Evolutionary conservation across 371 early-diverging fungal species (phyloP).

Genomic region (Saksenaea oblongispora): DNA sequence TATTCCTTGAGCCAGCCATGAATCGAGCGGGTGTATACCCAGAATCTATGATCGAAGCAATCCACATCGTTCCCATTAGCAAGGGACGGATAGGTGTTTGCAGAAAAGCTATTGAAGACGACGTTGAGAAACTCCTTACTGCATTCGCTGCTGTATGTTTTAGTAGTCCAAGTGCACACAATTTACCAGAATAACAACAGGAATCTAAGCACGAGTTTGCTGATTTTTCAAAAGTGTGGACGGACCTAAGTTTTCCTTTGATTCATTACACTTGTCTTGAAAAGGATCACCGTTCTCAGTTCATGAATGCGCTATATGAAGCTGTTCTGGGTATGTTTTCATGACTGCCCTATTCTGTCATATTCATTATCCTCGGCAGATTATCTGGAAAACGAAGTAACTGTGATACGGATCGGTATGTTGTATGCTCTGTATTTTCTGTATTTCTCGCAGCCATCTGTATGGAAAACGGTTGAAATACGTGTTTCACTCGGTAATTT

Average conservation of each 20-base stretch:
- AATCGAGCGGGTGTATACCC: neutral
- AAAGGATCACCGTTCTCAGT: neutral
- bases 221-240: slow-evolving; percentile 4
- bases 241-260: slow-evolving; percentile 4
- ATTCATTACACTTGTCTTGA: slow-evolving; percentile 8
- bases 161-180: neutral
- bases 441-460: slow-evolving; percentile 5
- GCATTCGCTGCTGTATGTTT: neutral
- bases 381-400: slow-evolving; percentile 1
- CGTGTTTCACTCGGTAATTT: slow-evolving; percentile 5
- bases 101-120: neutral
- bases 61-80: neutral
- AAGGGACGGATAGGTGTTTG: neutral
- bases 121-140: neutral
- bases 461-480: neutral
- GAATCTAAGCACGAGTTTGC: neutral
- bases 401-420: slow-evolving; percentile 4
- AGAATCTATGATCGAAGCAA: neutral
- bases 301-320: slow-evolving; percentile 7
- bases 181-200: slow-evolving; percentile 2
- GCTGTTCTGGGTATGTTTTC: neutral
- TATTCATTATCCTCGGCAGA: neutral
- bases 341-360: neutral
- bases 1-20: neutral
- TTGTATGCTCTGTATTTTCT: slow-evolving; percentile 11